Evolutionary conservation across 164 flowering plant genomes (phyloP), one percentile per base, ranked within the genome.

Genomic region (Vitis amurensis): DNA sequence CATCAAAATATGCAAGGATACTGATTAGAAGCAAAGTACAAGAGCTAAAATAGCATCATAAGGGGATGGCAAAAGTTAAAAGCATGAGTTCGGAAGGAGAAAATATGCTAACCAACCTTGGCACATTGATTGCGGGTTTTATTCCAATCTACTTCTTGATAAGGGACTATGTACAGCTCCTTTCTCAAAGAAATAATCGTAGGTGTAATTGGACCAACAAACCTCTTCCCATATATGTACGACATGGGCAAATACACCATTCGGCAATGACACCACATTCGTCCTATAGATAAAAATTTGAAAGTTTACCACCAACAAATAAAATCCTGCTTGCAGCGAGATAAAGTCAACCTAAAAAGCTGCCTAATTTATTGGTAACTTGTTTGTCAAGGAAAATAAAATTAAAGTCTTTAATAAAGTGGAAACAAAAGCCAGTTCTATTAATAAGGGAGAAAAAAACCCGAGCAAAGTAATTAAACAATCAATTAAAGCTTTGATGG

Each of bases 221-320:
- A 80, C 56, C 79, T 77, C 70, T 71, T 77, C 8, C 83, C 83
- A 64, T 82, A 82, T 19, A 82, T 50, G 60, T 82, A 82, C 1
- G 81, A 79, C 85, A 79, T 79, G 11, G 85, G 83, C 77, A 82
- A 58, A 63, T 82, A 82, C 13, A 72, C 76, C 77, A 76, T 51
- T 1, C 85, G 73, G 16, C 79, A 74, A 29, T 82, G 76, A 29
- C 81, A 79, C 77, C 67, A 77, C 85, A 82, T 82, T 27, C 44
- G 44, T 37, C 44, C 44, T 37, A 37, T 37, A 37, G 6, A 37
- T 37, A 37, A 37, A 37, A 37, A 37, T 37, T 37, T 3, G 0
- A 37, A 37, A 37, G 44, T 37, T 37, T 37, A 23, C 27, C 27
- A 23, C 27, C 2, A 23, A 23, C 27, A 23, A 23, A 23, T 23